Percentiles rank a stretch among this genome's conserved stretches.
Evolutionary conservation across 2,329 filamentous ascomycete genomes (phyloP).

Genomic region (Phaeosphaeria sp.): DNA sequence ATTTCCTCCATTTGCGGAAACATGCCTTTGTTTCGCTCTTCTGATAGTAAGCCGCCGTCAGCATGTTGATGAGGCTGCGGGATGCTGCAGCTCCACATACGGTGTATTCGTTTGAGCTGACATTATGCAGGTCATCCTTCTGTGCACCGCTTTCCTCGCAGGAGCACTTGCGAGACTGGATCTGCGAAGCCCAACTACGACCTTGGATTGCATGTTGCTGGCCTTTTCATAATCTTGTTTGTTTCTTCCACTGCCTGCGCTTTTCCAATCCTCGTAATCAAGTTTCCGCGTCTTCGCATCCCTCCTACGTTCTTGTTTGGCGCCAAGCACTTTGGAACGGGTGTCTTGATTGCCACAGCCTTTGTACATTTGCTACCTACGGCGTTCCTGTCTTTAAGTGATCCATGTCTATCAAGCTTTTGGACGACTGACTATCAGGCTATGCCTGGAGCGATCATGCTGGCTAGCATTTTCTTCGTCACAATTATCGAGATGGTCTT

Average conservation of each 20-base stretch:
- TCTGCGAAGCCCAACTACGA: slow-evolving; percentile 34
- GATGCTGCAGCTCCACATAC: background rate
- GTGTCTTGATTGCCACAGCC: slow-evolving; percentile 81
- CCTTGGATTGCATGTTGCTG: slow-evolving; percentile 37
- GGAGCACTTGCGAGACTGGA: slow-evolving; percentile 30
- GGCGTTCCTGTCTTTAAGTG: slow-evolving; percentile 57
- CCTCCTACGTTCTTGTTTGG: slow-evolving; percentile 67
- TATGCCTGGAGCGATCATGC: slow-evolving; percentile 69
- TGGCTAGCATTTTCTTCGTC: slow-evolving; percentile 65
- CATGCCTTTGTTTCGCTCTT: slow-evolving; percentile 10
- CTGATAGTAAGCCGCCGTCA: slow-evolving; percentile 14
- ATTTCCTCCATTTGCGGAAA: slow-evolving; percentile 25
- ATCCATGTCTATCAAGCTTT: slow-evolving; percentile 62
- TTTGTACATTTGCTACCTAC: slow-evolving; percentile 77
- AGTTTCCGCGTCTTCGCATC: slow-evolving; percentile 66
- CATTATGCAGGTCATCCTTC: slow-evolving; percentile 6
- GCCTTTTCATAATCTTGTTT: slow-evolving; percentile 44
- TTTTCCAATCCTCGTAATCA: slow-evolving; percentile 66
- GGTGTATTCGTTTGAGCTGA: background rate
- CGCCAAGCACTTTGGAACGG: slow-evolving; percentile 68
- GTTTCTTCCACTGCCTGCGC: slow-evolving; percentile 59
- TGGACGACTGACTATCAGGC: slow-evolving; percentile 66
- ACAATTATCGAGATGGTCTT: slow-evolving; percentile 68
- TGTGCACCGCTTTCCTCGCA: slow-evolving; percentile 17
- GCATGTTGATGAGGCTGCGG: background rate